Evolutionary conservation across 192 early-diverging fungal genomes (phyloP), one percentile per base, ranked within the genome.

Genomic region (Fimicolochytrium jonesii): DNA sequence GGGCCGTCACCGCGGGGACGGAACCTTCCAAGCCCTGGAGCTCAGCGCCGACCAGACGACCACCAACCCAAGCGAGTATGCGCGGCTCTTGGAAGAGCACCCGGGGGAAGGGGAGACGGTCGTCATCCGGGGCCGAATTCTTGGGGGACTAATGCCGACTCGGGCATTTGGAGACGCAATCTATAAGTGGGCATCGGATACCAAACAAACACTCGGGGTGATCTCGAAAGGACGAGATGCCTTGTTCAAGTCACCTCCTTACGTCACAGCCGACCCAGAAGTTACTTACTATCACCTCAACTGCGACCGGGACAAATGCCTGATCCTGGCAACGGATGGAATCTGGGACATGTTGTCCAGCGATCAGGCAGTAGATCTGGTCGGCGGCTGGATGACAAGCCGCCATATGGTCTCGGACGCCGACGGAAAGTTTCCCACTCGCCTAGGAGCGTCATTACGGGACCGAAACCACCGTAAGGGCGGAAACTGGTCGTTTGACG

Each of bases 141-240:
- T 82, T 1, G 80, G 80, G 18, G 75, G 80, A 11, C 46, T 82
- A 56, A 76, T 77, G 77, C 80, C 80, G 2, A 77, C 80, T 2
- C 46, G 80, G 6, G 77, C 77, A 4, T 79, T 82, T 68, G 80
- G 77, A n/a, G n/a, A n/a, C n/a, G n/a, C n/a, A n/a, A n/a, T n/a
- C n/a, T 81, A 77, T 61, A 81, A 81, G 52, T 81, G 79, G 79
- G 60, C 67, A 0, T 28, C 22, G 10, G 23, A 28, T 13, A 49
- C 74, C 17, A 73, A 70, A 36, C 33, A 42, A 17, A 39, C 54
- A 5, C 39, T 80, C 6, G n/a, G n/a, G n/a, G n/a, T n/a, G n/a
- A n/a, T n/a, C n/a, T n/a, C n/a, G n/a, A n/a, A n/a, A n/a, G n/a
- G n/a, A n/a, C n/a, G n/a, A n/a, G n/a, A n/a, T n/a, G n/a, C n/a